Evolutionary conservation across 805 yeast genomes (phyloP).

Genomic region (Nakazawaea sp.): DNA sequence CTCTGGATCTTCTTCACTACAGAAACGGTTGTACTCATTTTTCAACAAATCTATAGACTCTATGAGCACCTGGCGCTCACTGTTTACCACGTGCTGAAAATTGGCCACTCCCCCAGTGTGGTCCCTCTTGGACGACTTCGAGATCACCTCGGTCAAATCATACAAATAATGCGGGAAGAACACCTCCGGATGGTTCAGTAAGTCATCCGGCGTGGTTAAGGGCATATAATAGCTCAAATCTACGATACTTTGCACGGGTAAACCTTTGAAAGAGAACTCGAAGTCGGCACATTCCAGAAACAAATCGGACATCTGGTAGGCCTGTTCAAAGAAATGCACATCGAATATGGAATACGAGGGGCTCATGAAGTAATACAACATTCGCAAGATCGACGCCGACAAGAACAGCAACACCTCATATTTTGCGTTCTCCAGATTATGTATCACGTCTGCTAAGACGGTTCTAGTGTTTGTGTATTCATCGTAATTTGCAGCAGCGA

Average conservation of each 20-base stretch:
- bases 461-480: background rate
- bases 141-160: background rate
- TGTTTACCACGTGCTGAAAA: background rate
- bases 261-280: background rate
- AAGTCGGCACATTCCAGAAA: background rate
- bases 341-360: slow-evolving; percentile 8
- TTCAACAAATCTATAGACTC: slow-evolving; percentile 1
- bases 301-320: background rate
- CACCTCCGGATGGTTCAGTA: background rate
- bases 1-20: slow-evolving; percentile 7
- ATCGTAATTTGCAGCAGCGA: background rate
- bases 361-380: slow-evolving; percentile 1
- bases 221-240: slow-evolving; percentile 1
- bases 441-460: background rate
- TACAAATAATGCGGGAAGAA: slow-evolving; percentile 4
- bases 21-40: slow-evolving; percentile 19
- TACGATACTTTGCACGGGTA: background rate
- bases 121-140: background rate
- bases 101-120: background rate
- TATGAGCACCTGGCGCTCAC: background rate
- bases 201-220: background rate
- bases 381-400: background rate
- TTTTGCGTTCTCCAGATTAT: background rate
- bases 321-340: background rate
- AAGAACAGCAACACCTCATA: background rate